These are phyloP conservation scores for Megacollybia marginata DNA, from an alignment of 768 basidiomycete genomes.

Conservation along the genomic window DNA sequence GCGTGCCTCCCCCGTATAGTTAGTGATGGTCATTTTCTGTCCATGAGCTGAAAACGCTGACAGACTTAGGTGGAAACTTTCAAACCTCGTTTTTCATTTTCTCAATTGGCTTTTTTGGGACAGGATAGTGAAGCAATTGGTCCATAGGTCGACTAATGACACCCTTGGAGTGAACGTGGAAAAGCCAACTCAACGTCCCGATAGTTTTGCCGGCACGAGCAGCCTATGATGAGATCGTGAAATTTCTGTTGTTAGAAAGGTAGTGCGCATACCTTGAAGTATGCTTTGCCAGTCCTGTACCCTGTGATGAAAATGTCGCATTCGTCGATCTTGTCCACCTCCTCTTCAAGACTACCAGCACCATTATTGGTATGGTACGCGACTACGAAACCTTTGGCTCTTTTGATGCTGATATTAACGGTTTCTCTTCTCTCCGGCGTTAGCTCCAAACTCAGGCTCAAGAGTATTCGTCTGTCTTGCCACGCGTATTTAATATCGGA, in stretches of 20 bases:
- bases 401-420: slow-evolving; percentile 50
- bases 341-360: slow-evolving; percentile 24
- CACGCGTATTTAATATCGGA: slow-evolving; percentile 37
- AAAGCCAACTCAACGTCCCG: slow-evolving; percentile 79
- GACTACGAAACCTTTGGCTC: slow-evolving; percentile 52
- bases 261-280: slow-evolving; percentile 49
- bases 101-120: slow-evolving; percentile 50
- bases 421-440: slow-evolving; percentile 38
- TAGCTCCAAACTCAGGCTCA: slow-evolving; percentile 55
- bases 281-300: slow-evolving; percentile 62
- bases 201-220: slow-evolving; percentile 50
- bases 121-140: slow-evolving; percentile 80
- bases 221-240: slow-evolving; percentile 38
- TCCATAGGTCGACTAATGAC: slow-evolving; percentile 56
- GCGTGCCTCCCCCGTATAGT: slow-evolving; percentile 80
- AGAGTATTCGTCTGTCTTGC: slow-evolving; percentile 49
- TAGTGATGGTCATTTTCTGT: slow-evolving; percentile 78
- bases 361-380: slow-evolving; percentile 12
- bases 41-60: neutral
- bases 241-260: neutral
- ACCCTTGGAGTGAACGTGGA: slow-evolving; percentile 64
- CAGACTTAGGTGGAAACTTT: slow-evolving; percentile 3
- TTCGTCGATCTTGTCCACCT: slow-evolving; percentile 33
- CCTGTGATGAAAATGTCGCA: slow-evolving; percentile 74
- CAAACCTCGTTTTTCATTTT: too few species aligned